Evolutionary conservation across 352 stramenopile species (phyloP).

Genomic region (Halophytophthora polymorphica): DNA sequence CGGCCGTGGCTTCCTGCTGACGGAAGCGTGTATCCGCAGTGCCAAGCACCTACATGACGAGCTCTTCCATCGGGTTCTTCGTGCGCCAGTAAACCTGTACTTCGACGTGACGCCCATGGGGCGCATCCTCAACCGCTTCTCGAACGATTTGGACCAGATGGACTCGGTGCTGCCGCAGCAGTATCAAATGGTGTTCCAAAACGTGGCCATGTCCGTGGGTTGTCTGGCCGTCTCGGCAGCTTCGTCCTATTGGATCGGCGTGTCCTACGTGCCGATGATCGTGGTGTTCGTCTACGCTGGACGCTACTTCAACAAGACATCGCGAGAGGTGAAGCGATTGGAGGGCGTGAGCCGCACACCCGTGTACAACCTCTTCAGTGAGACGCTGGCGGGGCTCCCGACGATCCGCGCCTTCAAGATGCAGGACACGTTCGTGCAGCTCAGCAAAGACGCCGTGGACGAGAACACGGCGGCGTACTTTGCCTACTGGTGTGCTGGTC

Average conservation of each 20-base stretch:
- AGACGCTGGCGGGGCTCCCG: slow-evolving; percentile 88
- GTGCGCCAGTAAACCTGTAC: slow-evolving; percentile 38
- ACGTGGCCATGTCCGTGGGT: slow-evolving; percentile 15
- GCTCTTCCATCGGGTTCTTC: slow-evolving; percentile 32
- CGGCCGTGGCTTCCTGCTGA: slow-evolving; percentile 23
- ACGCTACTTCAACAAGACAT: slow-evolving; percentile 78
- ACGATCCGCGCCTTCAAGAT: slow-evolving; percentile 79
- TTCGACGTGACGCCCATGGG: slow-evolving; percentile 49
- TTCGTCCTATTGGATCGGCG: slow-evolving; percentile 17
- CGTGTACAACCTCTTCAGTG: slow-evolving; percentile 87
- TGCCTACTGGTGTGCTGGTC: slow-evolving; percentile 27
- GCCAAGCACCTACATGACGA: slow-evolving; percentile 29
- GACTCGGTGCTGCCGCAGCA: slow-evolving; percentile 27
- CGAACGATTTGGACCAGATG: slow-evolving; percentile 42
- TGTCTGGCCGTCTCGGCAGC: slow-evolving; percentile 26
- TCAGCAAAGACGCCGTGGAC: slow-evolving; percentile 23
- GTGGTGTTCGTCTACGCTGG: slow-evolving; percentile 36
- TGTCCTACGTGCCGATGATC: slow-evolving; percentile 46
- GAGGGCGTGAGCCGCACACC: slow-evolving; percentile 80
- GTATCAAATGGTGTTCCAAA: slow-evolving; percentile 28
- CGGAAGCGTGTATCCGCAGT: slow-evolving; percentile 23
- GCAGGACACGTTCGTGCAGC: slow-evolving; percentile 17
- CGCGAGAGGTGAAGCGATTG: slow-evolving; percentile 88
- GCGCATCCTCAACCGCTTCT: slow-evolving; percentile 49
- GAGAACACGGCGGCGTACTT: slow-evolving; percentile 27